A percentile compares a stretch with the other conserved stretches of the same genome.
phyloP scores from a whole-genome alignment of 345 rosid genomes.

The Melaleuca quinquenervia region DNA sequence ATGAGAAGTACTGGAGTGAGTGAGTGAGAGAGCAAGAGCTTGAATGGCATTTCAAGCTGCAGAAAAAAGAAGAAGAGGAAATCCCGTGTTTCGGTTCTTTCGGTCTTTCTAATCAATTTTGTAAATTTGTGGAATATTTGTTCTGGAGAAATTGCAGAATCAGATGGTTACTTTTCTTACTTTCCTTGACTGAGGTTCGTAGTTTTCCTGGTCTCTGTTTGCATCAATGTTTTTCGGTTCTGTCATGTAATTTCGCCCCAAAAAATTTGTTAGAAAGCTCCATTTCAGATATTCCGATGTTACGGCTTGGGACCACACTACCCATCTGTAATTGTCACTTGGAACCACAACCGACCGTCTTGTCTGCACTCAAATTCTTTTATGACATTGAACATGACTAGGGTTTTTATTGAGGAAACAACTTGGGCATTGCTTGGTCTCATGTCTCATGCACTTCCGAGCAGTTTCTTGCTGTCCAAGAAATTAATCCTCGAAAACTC shows the following conservation, averaged over 20 bases:
- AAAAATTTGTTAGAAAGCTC: neutral
- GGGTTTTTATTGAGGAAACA: neutral
- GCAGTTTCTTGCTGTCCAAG: neutral
- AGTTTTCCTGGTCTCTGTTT: neutral
- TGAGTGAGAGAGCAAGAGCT: neutral
- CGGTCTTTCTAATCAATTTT: neutral
- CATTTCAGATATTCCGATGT: neutral
- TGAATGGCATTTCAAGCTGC: neutral
- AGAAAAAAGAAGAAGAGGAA: neutral
- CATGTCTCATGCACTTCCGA: neutral
- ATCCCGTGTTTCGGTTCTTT: neutral
- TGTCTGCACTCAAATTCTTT: neutral
- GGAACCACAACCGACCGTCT: neutral
- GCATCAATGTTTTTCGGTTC: neutral
- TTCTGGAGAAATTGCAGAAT: neutral
- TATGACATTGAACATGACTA: neutral
- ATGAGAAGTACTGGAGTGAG: slow-evolving; percentile 62
- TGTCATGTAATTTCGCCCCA: neutral
- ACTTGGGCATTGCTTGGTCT: neutral
- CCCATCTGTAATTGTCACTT: neutral
- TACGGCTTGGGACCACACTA: neutral
- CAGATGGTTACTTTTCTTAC: neutral
- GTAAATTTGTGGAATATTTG: neutral
- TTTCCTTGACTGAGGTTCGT: neutral
- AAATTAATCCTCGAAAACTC: neutral